Evolutionary conservation across 805 yeast species (phyloP).

Genomic region (Candida sanyiensis): DNA sequence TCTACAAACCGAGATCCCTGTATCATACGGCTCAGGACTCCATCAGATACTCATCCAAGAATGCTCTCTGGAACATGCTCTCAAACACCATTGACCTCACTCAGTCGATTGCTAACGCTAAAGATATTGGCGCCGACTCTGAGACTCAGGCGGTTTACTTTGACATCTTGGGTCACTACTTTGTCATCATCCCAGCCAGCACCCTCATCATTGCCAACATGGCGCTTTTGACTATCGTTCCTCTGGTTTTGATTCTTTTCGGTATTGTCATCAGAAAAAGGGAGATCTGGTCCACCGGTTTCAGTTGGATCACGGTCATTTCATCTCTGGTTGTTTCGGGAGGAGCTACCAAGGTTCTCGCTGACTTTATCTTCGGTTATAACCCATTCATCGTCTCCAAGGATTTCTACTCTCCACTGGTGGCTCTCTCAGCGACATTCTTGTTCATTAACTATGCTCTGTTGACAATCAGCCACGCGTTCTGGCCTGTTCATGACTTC

Average conservation of each 20-base stretch:
- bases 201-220: constrained; percentile 48
- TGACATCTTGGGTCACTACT: constrained; percentile 55
- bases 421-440: constrained; percentile 42
- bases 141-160: constrained; percentile 52
- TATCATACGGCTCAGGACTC: constrained; percentile 79
- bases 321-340: constrained; percentile 44
- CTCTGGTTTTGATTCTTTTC: constrained; percentile 45
- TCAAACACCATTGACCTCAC: constrained; percentile 61
- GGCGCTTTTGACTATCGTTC: constrained; percentile 46
- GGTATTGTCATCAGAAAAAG: constrained; percentile 42
- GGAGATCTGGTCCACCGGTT: constrained; percentile 44
- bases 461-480: constrained; percentile 34
- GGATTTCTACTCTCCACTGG: constrained; percentile 42
- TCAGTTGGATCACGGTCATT: constrained; percentile 53
- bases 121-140: constrained; percentile 29
- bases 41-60: constrained; percentile 55
- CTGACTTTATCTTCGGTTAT: constrained; percentile 35
- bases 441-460: constrained; percentile 51
- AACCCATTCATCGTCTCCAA: constrained; percentile 51
- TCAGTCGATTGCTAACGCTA: constrained; percentile 36
- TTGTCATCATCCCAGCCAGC: constrained; percentile 48
- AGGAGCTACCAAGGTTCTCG: constrained; percentile 30
- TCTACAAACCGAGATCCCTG: constrained; percentile 74
- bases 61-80: constrained; percentile 82
- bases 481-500: constrained; percentile 49